Evolutionary conservation across 306 rosid species (phyloP).

Genomic region (Begonia peltatifolia): DNA sequence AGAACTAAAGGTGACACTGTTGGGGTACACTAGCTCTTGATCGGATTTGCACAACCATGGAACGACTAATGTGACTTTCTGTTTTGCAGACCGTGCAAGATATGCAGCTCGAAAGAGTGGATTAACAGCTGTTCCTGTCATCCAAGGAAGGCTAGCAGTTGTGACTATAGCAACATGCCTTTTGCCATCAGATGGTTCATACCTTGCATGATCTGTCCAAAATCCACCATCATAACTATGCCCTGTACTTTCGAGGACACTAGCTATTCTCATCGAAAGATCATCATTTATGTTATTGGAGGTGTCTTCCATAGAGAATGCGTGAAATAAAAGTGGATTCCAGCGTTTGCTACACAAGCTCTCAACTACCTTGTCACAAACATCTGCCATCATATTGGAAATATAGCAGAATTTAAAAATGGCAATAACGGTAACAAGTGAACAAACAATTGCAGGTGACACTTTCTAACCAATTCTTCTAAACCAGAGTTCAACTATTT

Average conservation of each 20-base stretch:
- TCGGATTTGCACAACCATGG: conserved; percentile 84
- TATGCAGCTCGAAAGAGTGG: conserved; percentile 91
- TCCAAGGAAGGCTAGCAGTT: conserved; percentile 99
- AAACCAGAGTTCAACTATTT: too few relatives aligned
- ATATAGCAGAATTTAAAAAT: too few relatives aligned
- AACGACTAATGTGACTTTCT: conserved; percentile 60
- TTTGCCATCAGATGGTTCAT: conserved; percentile 43
- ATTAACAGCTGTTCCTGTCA: conserved; percentile 95
- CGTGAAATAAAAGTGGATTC: conserved; percentile 40
- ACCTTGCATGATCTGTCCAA: too few relatives aligned
- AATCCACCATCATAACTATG: too few relatives aligned
- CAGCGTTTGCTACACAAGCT: conserved; percentile 73
- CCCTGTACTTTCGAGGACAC: conserved; percentile 77
- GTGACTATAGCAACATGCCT: conserved; percentile 77
- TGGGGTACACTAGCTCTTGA: conserved; percentile 69
- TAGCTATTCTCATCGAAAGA: conserved; percentile 73
- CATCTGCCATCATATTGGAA: conserved; percentile 36
- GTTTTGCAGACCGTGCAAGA: conserved; percentile 48
- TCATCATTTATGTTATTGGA: conserved; percentile 67
- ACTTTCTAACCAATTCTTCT: too few relatives aligned
- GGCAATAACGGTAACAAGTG: too few relatives aligned
- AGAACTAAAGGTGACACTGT: conserved; percentile 43
- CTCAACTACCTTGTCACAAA: conserved; percentile 84
- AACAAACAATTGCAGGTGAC: too few relatives aligned
- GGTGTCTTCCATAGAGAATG: conserved; percentile 50